Conservation (phyloP, 202 grass and related monocot genomes). For the Brachypodium distachyon region DNA sequence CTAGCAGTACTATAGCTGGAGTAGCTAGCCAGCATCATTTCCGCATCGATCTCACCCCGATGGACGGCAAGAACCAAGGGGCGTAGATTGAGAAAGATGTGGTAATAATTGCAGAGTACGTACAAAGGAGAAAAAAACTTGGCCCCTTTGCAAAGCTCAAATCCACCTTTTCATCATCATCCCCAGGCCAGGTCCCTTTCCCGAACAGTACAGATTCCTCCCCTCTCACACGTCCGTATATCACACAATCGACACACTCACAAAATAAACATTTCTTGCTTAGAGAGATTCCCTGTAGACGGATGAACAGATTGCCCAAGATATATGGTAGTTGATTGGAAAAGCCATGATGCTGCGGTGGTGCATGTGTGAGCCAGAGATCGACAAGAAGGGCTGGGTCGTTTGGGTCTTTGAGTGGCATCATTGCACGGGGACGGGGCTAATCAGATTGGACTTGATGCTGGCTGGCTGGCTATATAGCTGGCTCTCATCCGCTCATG, state of each 20-base stretch:
- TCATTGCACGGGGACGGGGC: constrained; percentile 51
- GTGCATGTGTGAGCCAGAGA: constrained; percentile 33
- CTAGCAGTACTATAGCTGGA: too few species aligned
- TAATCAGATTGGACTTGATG: constrained; percentile 84
- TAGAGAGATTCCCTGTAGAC: background rate
- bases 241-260: background rate
- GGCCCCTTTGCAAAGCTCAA: constrained; percentile 54
- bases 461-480: constrained; percentile 25
- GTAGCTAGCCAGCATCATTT: constrained; percentile 48
- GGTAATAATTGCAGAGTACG: constrained; percentile 54
- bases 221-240: background rate
- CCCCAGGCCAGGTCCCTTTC: constrained; percentile 12
- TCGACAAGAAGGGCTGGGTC: background rate
- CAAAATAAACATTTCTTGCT: background rate
- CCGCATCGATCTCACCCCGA: constrained; percentile 1
- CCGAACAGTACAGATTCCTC: constrained; percentile 57
- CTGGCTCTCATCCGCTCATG: too few species aligned
- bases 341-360: background rate
- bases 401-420: constrained; percentile 34
- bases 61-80: constrained; percentile 5
- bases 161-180: constrained; percentile 50
- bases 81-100: constrained; percentile 43
- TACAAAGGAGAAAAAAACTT: constrained; percentile 46
- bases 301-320: background rate
- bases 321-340: constrained; percentile 27